Conservation (phyloP, 1,139 yeast species). For the Debaryomyces singareniensis region DNA sequence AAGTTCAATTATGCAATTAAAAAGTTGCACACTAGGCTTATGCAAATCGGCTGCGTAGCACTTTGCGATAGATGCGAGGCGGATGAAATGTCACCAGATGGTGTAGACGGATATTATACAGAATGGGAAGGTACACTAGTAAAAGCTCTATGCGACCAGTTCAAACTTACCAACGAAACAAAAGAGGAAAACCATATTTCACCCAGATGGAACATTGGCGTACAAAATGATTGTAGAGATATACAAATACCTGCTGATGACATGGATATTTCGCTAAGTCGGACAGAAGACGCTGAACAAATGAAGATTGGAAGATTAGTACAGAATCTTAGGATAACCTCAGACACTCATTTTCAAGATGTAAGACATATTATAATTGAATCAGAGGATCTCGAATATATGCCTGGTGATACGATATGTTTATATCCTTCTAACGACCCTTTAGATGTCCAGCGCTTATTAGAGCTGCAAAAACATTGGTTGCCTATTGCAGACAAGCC, state of each 20-base stretch:
- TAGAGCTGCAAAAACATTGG: slow-evolving; percentile 72
- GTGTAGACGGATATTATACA: slow-evolving; percentile 69
- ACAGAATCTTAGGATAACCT: slow-evolving; percentile 56
- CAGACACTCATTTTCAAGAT: slow-evolving; percentile 79
- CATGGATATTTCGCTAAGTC: slow-evolving; percentile 16
- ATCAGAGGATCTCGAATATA: slow-evolving; percentile 30
- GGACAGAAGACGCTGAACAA: slow-evolving; percentile 7
- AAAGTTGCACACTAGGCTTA: slow-evolving; percentile 70
- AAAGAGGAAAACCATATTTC: slow-evolving; percentile 25
- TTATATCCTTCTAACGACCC: slow-evolving; percentile 70
- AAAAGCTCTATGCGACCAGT: slow-evolving; percentile 22
- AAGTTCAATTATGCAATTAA: slow-evolving; percentile 80
- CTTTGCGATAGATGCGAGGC: slow-evolving; percentile 76
- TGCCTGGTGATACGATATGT: slow-evolving; percentile 78
- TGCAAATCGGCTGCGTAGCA: slow-evolving; percentile 77
- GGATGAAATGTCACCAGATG: slow-evolving; percentile 78
- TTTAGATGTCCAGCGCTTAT: slow-evolving; percentile 55
- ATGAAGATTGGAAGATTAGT: slow-evolving; percentile 36
- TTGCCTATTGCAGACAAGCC: slow-evolving; percentile 57
- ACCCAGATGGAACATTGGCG: slow-evolving; percentile 29
- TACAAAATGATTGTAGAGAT: slow-evolving; percentile 19
- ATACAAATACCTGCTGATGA: slow-evolving; percentile 5
- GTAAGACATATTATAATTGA: slow-evolving; percentile 59
- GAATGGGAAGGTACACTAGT: slow-evolving; percentile 65
- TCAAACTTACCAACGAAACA: neutral